phyloP scores from a whole-genome alignment of 2,329 filamentous ascomycete genomes.

The Fusarium nurragi region DNA sequence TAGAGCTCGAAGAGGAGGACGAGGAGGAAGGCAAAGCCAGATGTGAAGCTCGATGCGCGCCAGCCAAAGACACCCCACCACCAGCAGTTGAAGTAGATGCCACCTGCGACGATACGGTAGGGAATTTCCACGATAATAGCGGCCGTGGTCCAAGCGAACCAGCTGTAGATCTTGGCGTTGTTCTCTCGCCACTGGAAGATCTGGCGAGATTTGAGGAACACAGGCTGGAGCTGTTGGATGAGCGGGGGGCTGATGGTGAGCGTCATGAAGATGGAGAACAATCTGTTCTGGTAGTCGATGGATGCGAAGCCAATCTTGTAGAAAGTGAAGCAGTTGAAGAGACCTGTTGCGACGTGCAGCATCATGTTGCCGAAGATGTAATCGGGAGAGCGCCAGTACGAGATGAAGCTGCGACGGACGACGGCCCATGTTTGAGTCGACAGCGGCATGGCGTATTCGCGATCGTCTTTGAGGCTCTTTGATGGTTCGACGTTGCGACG shows the following conservation, averaged over 20 bases:
- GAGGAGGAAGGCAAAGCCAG: conserved; percentile 70
- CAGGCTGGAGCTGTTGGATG: conserved; percentile 80
- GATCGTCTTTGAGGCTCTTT: conserved; percentile 57
- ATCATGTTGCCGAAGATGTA: conserved; percentile 71
- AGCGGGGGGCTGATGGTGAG: conserved; percentile 78
- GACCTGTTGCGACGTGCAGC: conserved; percentile 68
- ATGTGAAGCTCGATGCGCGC: conserved; percentile 62
- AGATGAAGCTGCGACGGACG: conserved; percentile 65
- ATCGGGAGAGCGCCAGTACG: conserved; percentile 72
- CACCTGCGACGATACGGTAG: conserved; percentile 72
- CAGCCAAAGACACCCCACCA: conserved; percentile 63
- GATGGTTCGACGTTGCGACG: conserved; percentile 53
- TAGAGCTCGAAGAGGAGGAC: conserved; percentile 74
- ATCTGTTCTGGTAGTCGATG: conserved; percentile 73
- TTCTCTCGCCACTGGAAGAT: conserved; percentile 78
- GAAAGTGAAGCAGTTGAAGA: conserved; percentile 78
- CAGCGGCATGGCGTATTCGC: conserved; percentile 71
- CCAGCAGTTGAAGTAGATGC: conserved; percentile 62
- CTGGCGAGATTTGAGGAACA: conserved; percentile 71
- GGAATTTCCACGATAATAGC: conserved; percentile 76
- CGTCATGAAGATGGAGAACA: conserved; percentile 82
- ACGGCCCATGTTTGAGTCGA: conserved; percentile 63
- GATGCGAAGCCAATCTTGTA: conserved; percentile 66
- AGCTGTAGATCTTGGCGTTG: conserved; percentile 82
- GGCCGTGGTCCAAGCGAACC: conserved; percentile 74